Evolutionary conservation across 2,329 filamentous ascomycete genomes (phyloP).

Genomic region (Aspergillus neoniger): DNA sequence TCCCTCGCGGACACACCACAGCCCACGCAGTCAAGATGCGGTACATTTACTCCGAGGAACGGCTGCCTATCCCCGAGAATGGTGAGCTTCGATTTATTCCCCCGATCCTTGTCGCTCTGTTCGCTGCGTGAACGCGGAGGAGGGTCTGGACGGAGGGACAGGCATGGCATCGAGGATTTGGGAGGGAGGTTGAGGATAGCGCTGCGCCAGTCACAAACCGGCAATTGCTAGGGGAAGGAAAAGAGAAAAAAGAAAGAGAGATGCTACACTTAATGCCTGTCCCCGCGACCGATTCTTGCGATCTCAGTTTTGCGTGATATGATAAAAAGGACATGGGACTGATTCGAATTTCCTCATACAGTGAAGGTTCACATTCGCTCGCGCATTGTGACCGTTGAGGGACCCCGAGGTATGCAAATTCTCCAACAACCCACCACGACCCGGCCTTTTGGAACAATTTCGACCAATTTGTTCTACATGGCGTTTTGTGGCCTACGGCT

Average conservation of each 20-base stretch:
- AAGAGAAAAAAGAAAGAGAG: not conserved
- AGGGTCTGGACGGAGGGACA: constrained; percentile 6
- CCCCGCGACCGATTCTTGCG: constrained; percentile 6
- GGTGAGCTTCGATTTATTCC: constrained; percentile 64
- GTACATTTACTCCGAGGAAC: constrained; percentile 99
- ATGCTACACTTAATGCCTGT: constrained; percentile 10
- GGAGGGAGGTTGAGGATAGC: not conserved
- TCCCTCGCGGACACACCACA: constrained; percentile 44
- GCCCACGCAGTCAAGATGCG: constrained; percentile 77
- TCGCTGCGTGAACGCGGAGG: constrained; percentile 19
- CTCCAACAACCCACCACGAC: constrained; percentile 3
- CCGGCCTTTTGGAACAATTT: not conserved
- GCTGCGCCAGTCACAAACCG: constrained; percentile 7
- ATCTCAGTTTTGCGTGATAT: constrained; percentile 3
- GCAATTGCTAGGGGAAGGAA: not conserved
- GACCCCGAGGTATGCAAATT: constrained; percentile 73
- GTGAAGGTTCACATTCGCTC: constrained; percentile 99
- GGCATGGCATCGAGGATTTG: constrained; percentile 6
- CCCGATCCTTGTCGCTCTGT: constrained; percentile 30
- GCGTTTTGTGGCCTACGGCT: not conserved
- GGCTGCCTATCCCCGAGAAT: constrained; percentile 92
- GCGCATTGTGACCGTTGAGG: constrained; percentile 93
- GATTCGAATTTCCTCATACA: constrained; percentile 49
- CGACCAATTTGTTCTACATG: not conserved
- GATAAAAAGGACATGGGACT: constrained; percentile 21